Evolutionary conservation across 2,329 filamentous ascomycete genomes (phyloP), one percentile per base, ranked within the genome.

Genomic region (Ambrosiella beaveri): DNA sequence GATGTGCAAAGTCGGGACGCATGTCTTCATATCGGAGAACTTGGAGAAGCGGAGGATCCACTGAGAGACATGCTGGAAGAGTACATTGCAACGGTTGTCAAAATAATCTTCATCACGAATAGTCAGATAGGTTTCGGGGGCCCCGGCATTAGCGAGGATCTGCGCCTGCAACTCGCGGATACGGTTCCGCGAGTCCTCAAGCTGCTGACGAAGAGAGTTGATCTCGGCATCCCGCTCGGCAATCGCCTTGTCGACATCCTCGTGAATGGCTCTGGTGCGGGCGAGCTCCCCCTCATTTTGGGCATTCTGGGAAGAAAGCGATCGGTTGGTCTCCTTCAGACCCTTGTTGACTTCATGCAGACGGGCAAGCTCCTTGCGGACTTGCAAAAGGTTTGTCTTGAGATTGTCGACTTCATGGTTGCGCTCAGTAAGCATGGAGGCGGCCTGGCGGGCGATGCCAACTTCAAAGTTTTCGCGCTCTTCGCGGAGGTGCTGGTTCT

Each of bases 21-120:
- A 96, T 59, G 87, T 80, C 64, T 87, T 85, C 73, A 89, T 88
- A 71, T 97, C 91, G 54, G 90, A 97, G 71, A 94, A 93, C 69
- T 97, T 97, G 64, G 90, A 96, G 75, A 98, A 98, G 66, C 93
- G 87, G 64, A 96, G 74, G 55, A 98, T 89, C 93, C 93, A 98
- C 72, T 95, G 89, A 69, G 96, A 90, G 47, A 96, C 88, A 68
- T 96, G 90, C 64, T 91, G 86, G 71, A 89, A 98, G 50, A 98
- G 81, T 70, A 94, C 86, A 69, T 96, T 89, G 68, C 93, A 98
- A 47, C 90, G 86, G 65, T 82, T 82, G 66, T 96, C 89, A 67
- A 98, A 97, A 74, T 96, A 90, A 71, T 96, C 90, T 69, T 96
- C 90, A 66, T 96, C 89, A 63, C 81, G 81, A 62, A 89, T 76